Evolutionary conservation across 768 basidiomycete species (phyloP), one percentile per base, ranked within the genome.

Genomic region (Hirschioporus abietinus): DNA sequence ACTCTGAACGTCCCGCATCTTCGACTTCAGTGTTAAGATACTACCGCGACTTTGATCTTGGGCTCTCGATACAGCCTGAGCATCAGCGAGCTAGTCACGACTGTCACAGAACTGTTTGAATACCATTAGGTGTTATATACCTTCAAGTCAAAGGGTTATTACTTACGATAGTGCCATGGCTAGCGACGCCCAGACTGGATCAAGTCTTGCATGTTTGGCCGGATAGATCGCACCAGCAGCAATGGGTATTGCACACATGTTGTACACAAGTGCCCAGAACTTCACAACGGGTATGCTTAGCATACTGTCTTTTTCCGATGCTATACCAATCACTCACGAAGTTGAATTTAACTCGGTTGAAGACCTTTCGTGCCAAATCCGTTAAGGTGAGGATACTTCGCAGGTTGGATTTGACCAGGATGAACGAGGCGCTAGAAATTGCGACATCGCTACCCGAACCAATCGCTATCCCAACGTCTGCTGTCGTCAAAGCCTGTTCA

Each of bases 221-320:
- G 90, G 88, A 73, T 91, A 93, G 18, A 94, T 80, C 5, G 84
- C 89, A 0, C 92, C 93, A 0, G 91, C 92, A 1, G 93, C 92
- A 62, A 94, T 81, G 0, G 92, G 91, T 1, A 93, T 67, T 8
- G 88, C 85, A 60, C 85, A 76, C 3, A 86, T 69, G 70, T 92
- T 92, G 73, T 92, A 91, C 64, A 88, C 74, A 23, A 82, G 74
- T 10, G 91, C 89, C 88, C 89, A 92, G 35, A 82, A 70, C 86
- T 89, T 61, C 34, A 62, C 30, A 57, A 59, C 58, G 59, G 59
- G 18, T 36, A 30, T 42, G 30, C 8, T 30, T 30, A 30, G 30
- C 23, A 35, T 20, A 18, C 23, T 63, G 12, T 42, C n/a, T n/a
- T n/a, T n/a, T n/a, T n/a, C n/a, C n/a, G n/a, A n/a, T n/a, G n/a